Percentiles rank a stretch among this genome's conserved stretches.
Conservation (phyloP, 2,329 filamentous ascomycete genomes). For the Laburnicola sp. region DNA sequence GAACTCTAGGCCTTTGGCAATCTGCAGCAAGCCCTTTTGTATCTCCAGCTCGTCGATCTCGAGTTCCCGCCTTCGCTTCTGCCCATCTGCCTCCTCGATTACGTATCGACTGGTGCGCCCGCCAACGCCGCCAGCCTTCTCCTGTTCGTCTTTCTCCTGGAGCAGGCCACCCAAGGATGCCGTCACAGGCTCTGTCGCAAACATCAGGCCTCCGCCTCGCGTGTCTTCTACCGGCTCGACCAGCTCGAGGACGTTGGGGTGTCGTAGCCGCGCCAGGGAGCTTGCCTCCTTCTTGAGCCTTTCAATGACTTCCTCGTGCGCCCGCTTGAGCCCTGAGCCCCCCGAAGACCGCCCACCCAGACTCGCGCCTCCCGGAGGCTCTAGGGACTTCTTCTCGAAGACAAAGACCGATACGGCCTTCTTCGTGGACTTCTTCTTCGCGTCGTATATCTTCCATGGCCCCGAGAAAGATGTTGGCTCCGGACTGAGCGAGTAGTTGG, state of each 20-base stretch:
- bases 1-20: constrained; percentile 93
- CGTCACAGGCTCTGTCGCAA: constrained; percentile 89
- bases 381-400: constrained; percentile 86
- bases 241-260: constrained; percentile 89
- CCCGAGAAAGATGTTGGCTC: constrained; percentile 79
- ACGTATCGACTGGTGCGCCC: constrained; percentile 78
- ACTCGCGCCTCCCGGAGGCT: constrained; percentile 63
- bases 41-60: constrained; percentile 98
- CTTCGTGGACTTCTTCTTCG: constrained; percentile 92
- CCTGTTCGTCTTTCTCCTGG: constrained; percentile 86
- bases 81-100: constrained; percentile 75
- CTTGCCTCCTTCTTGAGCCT: constrained; percentile 89
- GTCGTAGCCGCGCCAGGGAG: constrained; percentile 81
- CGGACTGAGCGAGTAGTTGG: constrained; percentile 83
- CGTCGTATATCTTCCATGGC: constrained; percentile 97
- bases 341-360: constrained; percentile 61
- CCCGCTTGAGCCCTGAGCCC: constrained; percentile 72
- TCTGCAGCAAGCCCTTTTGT: constrained; percentile 90
- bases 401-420: constrained; percentile 90
- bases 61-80: constrained; percentile 71
- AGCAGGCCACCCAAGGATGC: constrained; percentile 82
- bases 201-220: constrained; percentile 86
- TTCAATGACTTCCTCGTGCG: constrained; percentile 87
- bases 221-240: constrained; percentile 96
- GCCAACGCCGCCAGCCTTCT: constrained; percentile 67